phyloP scores from a whole-genome alignment of 176 grass and related monocot genomes.

The Phyllostachys edulis region DNA sequence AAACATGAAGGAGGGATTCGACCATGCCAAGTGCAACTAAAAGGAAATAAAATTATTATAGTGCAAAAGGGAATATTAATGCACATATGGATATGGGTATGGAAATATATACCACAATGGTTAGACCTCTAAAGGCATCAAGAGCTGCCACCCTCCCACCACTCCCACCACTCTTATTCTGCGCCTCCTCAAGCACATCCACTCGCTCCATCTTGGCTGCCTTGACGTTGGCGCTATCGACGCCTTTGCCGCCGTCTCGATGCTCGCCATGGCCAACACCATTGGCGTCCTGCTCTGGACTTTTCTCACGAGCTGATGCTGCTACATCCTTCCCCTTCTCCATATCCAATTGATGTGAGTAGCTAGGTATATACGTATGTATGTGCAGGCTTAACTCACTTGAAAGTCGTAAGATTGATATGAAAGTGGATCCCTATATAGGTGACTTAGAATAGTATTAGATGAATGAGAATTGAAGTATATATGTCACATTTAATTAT shows the following conservation, averaged over 20 bases:
- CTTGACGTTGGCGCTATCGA: neutral
- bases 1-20: no score
- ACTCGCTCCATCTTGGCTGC: neutral
- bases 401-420: no score
- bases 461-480: no score
- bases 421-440: no score
- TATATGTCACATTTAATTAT: no score
- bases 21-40: no score
- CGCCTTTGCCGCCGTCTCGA: neutral
- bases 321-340: constrained; percentile 42
- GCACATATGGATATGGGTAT: no score
- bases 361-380: no score
- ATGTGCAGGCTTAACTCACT: no score
- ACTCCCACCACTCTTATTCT: constrained; percentile 19
- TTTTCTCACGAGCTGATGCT: constrained; percentile 2
- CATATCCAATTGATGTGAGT: constrained; percentile 6
- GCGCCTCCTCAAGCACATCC: neutral
- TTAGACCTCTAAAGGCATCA: constrained; percentile 89
- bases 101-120: constrained; percentile 57
- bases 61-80: no score
- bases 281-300: constrained; percentile 30
- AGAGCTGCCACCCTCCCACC: constrained; percentile 53
- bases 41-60: no score
- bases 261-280: constrained; percentile 12
- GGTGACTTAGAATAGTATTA: no score